These are phyloP conservation scores for Hippophae rhamnoides DNA, from an alignment of 306 rosid genomes.

Conservation along the genomic window DNA sequence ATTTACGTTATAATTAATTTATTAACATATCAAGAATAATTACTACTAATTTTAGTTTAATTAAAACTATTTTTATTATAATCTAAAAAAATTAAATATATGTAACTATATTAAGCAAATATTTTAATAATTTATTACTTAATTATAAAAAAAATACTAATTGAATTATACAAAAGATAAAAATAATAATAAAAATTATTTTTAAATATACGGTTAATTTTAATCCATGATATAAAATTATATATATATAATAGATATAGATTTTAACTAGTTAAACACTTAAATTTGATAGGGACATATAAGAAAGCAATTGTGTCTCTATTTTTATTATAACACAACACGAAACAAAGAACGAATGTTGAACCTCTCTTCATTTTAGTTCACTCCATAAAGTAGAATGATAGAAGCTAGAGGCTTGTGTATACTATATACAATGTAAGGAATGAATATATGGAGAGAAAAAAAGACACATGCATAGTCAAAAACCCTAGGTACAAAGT, in stretches of 20 bases:
- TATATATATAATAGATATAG: neutral
- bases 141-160: no score
- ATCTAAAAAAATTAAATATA: no score
- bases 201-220: no score
- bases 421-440: neutral
- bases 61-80: no score
- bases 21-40: no score
- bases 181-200: no score
- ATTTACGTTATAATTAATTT: no score
- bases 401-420: neutral
- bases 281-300: neutral
- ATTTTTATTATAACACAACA: neutral
- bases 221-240: neutral
- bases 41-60: no score
- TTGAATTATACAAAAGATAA: no score
- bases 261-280: neutral
- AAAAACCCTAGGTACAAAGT: neutral
- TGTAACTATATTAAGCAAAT: no score
- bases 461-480: neutral
- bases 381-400: neutral
- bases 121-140: no score
- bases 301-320: neutral
- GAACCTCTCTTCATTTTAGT: conserved; percentile 1
- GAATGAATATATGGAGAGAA: neutral
- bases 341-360: neutral